phyloP scores from a whole-genome alignment of 2,329 filamentous ascomycete species.

The Claviceps monticola region DNA sequence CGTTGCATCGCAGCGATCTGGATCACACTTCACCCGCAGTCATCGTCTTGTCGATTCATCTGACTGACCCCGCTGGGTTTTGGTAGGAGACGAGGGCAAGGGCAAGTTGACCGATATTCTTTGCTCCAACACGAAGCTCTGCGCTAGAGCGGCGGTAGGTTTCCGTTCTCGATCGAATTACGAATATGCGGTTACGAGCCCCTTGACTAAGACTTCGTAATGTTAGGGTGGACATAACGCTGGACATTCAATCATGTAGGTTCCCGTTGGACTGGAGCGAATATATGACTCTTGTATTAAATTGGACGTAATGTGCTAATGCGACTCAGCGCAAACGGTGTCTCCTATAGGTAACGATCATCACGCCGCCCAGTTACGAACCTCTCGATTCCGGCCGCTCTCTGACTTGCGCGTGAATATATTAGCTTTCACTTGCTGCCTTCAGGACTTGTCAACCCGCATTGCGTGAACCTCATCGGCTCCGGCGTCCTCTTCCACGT shows the following conservation, averaged over 20 bases:
- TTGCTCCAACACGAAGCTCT: constrained; percentile 17
- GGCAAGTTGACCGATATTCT: constrained; percentile 24
- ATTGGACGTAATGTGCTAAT: neutral
- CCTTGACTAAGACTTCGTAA: neutral
- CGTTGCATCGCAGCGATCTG: neutral
- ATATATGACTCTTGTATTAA: too few relatives aligned
- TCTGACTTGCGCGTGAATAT: constrained; percentile 2
- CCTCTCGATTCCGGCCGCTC: neutral
- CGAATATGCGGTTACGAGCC: constrained; percentile 8
- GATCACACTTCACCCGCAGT: neutral
- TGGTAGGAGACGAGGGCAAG: constrained; percentile 24
- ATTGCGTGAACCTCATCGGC: constrained; percentile 58
- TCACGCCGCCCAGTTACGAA: neutral
- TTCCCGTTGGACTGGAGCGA: neutral
- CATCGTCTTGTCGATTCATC: constrained; percentile 3
- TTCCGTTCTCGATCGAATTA: constrained; percentile 4
- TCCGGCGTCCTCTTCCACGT: constrained; percentile 53
- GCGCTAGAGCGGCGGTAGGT: constrained; percentile 16
- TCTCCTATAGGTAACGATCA: constrained; percentile 20
- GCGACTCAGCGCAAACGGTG: constrained; percentile 13
- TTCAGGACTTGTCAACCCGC: constrained; percentile 58
- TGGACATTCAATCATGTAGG: constrained; percentile 12
- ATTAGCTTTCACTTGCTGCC: constrained; percentile 48
- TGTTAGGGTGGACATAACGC: constrained; percentile 19
- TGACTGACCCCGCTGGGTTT: neutral